phyloP scores from a whole-genome alignment of 208 protist genomes.

The Balamuthia mandrillaris region DNA sequence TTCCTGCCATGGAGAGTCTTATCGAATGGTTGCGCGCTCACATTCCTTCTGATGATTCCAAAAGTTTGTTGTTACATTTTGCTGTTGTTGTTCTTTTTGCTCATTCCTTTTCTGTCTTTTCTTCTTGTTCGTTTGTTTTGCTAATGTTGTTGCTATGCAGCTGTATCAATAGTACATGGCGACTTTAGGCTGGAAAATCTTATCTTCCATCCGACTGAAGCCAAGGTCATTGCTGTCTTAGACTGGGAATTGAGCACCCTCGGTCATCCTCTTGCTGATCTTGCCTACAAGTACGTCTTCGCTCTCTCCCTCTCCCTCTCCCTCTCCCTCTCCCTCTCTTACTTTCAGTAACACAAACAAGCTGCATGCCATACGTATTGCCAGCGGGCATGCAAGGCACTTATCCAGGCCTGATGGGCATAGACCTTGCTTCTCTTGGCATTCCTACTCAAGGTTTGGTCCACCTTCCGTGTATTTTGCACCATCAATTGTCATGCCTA shows the following conservation, averaged over 20 bases:
- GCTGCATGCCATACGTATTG: background rate
- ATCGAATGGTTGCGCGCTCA: slow-evolving; percentile 60
- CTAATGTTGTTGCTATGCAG: too few relatives aligned
- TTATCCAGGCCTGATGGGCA: too few relatives aligned
- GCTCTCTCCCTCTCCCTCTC: too few relatives aligned
- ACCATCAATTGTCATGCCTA: too few relatives aligned
- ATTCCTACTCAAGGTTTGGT: too few relatives aligned
- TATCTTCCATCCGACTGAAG: slow-evolving; percentile 74
- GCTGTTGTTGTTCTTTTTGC: too few relatives aligned
- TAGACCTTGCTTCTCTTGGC: too few relatives aligned
- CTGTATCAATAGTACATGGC: slow-evolving; percentile 49
- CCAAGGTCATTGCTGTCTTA: slow-evolving; percentile 68
- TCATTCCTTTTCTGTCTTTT: too few relatives aligned
- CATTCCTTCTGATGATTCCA: slow-evolving; percentile 49
- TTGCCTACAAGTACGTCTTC: slow-evolving; percentile 65
- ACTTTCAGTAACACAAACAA: background rate
- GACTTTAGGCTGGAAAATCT: slow-evolving; percentile 69
- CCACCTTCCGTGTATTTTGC: too few relatives aligned
- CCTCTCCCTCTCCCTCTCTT: too few relatives aligned
- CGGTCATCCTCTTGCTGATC: slow-evolving; percentile 69
- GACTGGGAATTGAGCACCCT: slow-evolving; percentile 83
- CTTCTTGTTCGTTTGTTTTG: too few relatives aligned
- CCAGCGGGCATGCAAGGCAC: background rate
- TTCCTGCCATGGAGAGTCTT: slow-evolving; percentile 50
- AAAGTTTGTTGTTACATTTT: too few relatives aligned